These are phyloP conservation scores for Ophiocytium majus DNA, from an alignment of 352 stramenopile species.

Conservation along the genomic window DNA sequence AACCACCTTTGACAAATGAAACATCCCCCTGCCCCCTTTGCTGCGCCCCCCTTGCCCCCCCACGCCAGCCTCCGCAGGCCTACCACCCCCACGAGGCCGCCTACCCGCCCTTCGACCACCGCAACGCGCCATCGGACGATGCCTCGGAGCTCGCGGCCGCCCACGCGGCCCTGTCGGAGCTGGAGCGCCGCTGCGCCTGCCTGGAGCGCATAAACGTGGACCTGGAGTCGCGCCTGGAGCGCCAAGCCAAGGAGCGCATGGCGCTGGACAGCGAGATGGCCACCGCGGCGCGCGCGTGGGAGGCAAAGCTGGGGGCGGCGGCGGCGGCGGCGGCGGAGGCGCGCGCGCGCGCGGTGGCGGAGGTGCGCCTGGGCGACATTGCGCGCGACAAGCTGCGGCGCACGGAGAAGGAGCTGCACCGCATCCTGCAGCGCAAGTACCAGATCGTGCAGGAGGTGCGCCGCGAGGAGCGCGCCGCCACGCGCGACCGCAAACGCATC, in stretches of 20 bases:
- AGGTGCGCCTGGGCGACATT: neutral
- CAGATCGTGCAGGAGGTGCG: neutral
- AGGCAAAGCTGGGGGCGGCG: neutral
- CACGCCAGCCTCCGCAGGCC: no score
- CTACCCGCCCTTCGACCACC: no score
- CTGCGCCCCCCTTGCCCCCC: no score
- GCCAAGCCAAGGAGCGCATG: neutral
- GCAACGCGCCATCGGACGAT: no score
- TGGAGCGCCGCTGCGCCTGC: neutral
- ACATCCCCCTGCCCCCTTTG: no score
- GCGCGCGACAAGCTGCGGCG: conserved; percentile 16
- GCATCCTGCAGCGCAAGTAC: conserved; percentile 13
- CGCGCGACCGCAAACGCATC: neutral
- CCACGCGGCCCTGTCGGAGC: neutral
- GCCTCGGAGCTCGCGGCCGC: neutral
- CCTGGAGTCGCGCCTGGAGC: neutral
- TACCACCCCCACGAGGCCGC: no score
- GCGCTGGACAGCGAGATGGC: neutral
- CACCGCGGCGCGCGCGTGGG: neutral
- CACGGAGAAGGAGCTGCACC: neutral
- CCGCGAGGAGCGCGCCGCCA: neutral
- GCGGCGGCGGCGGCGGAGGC: neutral
- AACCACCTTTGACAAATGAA: no score
- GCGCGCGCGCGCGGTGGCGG: neutral
- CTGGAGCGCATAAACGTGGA: conserved; percentile 19